Conservation (phyloP, 306 rosid genomes). For the Nissolia schottii region DNA sequence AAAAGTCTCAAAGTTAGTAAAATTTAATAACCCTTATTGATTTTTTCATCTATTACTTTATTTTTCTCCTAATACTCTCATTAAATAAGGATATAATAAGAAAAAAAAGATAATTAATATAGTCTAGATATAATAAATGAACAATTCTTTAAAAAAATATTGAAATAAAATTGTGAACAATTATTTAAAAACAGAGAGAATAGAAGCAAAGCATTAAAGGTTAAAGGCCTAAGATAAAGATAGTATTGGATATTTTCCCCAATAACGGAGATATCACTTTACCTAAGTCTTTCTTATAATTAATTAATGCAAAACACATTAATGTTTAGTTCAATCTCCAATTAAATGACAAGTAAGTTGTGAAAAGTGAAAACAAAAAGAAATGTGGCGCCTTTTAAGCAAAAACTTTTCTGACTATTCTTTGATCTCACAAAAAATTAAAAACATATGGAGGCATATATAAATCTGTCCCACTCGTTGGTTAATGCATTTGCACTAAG, state of each 20-base stretch:
- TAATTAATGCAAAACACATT: background rate
- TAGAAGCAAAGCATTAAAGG: background rate
- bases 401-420: background rate
- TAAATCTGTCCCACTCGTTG: background rate
- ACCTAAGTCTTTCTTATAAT: background rate
- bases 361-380: slow-evolving; percentile 7
- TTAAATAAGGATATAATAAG: no score
- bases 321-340: background rate
- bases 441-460: background rate
- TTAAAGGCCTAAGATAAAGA: no score
- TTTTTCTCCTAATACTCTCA: no score
- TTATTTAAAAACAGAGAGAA: no score
- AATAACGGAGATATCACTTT: background rate
- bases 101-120: no score
- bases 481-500: slow-evolving; percentile 16
- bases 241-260: background rate
- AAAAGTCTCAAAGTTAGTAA: no score
- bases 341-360: slow-evolving; percentile 1
- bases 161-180: no score
- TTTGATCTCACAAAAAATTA: background rate
- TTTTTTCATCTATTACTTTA: no score
- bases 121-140: no score
- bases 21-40: no score
- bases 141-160: no score
- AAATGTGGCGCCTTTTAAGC: slow-evolving; percentile 10